These are phyloP conservation scores for Setaria viridis DNA, from an alignment of 202 grass and related monocot species.

Conservation along the genomic window DNA sequence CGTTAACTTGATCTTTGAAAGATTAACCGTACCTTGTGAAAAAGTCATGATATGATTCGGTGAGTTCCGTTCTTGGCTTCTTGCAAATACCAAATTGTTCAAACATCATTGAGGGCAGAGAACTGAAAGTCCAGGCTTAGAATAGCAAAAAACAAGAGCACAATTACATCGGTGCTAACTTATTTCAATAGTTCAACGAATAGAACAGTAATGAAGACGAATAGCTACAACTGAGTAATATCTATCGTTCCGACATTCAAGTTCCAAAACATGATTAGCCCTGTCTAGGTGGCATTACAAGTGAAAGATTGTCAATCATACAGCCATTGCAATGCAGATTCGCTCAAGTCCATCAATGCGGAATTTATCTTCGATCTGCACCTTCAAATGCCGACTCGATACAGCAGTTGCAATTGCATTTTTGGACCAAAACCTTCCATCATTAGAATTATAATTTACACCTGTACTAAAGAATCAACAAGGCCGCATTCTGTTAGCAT, in stretches of 20 bases:
- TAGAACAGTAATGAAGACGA: conserved; percentile 34
- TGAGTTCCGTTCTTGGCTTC: not conserved
- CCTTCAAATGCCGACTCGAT: conserved; percentile 34
- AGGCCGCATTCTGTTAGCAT: conserved; percentile 34
- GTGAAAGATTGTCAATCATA: conserved; percentile 18
- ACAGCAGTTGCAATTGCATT: conserved; percentile 45
- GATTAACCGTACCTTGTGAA: not conserved
- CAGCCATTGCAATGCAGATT: conserved; percentile 23
- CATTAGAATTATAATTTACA: conserved; percentile 80
- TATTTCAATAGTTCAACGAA: conserved; percentile 60
- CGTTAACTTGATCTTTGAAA: no score
- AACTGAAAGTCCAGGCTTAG: not conserved
- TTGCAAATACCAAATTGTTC: conserved; percentile 7
- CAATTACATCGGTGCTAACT: conserved; percentile 33
- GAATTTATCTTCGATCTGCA: conserved; percentile 44
- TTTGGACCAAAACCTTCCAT: conserved; percentile 54
- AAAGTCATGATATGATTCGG: not conserved
- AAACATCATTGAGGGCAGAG: not conserved
- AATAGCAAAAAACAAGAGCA: conserved; percentile 35
- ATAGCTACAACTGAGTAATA: conserved; percentile 53
- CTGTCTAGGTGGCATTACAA: conserved; percentile 50
- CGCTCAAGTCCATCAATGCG: not conserved
- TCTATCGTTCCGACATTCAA: conserved; percentile 28
- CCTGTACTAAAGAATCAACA: conserved; percentile 80
- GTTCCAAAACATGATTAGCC: conserved; percentile 43